Evolutionary conservation across 257 asterid genomes (phyloP).

Genomic region (Solanum bulbocastanum): DNA sequence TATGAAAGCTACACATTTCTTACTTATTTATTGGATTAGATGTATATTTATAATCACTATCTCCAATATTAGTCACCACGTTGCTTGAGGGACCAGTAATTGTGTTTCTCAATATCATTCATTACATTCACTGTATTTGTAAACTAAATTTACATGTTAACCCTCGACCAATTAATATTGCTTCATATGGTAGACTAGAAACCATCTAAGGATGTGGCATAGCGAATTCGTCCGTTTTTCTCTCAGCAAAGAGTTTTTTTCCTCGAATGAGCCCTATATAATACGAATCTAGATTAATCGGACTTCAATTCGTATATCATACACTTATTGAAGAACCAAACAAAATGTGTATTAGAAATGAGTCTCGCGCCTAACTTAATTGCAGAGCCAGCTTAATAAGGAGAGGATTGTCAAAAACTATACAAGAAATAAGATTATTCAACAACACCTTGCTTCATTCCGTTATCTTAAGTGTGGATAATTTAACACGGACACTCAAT

Average conservation of each 20-base stretch:
- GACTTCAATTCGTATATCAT: fast-evolving
- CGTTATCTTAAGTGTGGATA: background rate
- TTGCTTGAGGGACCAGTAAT: background rate
- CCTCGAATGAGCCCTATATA: background rate
- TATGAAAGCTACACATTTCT: background rate
- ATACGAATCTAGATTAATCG: background rate
- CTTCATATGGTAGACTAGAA: background rate
- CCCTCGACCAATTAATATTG: background rate
- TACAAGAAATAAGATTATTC: background rate
- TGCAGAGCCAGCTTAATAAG: background rate
- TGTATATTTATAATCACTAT: background rate
- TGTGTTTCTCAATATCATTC: background rate
- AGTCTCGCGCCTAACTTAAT: background rate
- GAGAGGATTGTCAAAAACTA: background rate
- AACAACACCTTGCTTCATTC: too few relatives aligned
- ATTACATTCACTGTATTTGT: background rate
- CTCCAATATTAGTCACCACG: background rate
- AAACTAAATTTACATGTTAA: background rate
- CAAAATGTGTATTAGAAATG: background rate
- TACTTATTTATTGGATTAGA: background rate
- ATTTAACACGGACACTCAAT: background rate
- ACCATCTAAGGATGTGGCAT: background rate
- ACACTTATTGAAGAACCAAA: background rate
- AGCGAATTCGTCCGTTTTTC: background rate
- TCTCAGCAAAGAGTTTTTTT: too few relatives aligned